Evolutionary conservation across 164 flowering plant genomes (phyloP), one percentile per base, ranked within the genome.

Genomic region (Nymphaea colorata): DNA sequence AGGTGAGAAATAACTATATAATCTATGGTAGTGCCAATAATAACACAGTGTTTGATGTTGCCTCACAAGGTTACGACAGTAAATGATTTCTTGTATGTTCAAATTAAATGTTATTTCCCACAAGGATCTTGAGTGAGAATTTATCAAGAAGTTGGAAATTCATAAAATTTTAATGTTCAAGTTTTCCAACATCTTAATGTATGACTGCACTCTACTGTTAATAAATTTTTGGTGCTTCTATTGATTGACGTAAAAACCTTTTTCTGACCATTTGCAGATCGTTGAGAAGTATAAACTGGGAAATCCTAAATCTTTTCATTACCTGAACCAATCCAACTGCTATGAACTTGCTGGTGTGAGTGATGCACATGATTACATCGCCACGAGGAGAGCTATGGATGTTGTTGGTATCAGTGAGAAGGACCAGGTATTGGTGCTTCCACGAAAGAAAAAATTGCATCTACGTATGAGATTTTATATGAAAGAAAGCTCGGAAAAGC

Each of bases 241-340:
- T 41, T 45, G 6, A 65, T 14, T n/a, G 15, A 42, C 12, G 61
- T 41, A 5, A 18, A n/a, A 41, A 66, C 43, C 60, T 3, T 6
- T 7, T 57, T 64, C 60, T 43, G 53, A 41, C 68, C 14, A 69
- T 12, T 70, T 7, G 63, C 80, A 91, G 97, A 91, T 82, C 53
- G 76, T 79, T 69, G 85, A 89, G 81, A 86, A 80, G 70, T 91
- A 82, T 74, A 91, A 87, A 74, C 78, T 91, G 77, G 95, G 87
- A 78, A 69, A 87, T 76, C 93, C 93, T 15, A 85, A 76, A 68
- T 88, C 89, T n/a, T 91, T 87, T 77, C 97, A 84, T 75, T 89
- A 91, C 72, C 91, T 91, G 60, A 91, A 91, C 72, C 97, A 89
- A 78, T 91, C 97, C 62, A 84, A 76, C 71, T 91, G 97, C 79